Base-by-base conservation (phyloP, 352 stramenopile genomes). In the Phytophthora cryptogea region DNA sequence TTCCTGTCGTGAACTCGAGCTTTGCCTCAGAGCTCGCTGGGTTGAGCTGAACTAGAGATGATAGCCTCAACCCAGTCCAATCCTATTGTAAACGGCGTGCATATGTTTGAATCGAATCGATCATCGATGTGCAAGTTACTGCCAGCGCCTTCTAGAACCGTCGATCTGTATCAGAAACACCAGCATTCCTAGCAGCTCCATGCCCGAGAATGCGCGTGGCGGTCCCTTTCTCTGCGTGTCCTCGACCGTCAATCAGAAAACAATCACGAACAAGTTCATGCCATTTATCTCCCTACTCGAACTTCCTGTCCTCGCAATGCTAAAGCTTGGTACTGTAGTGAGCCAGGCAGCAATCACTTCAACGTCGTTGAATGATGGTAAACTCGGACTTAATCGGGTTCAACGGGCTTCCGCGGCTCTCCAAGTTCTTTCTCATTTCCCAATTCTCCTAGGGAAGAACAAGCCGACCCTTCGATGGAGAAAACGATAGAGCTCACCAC, bases 401-500 rank as follows among this genome's bases (percentile, higher is more conserved):
- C 54, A 65, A 69, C 58, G 46, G 43, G 2, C 2, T 26, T 20
- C 36, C 36, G 39, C 37, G 48, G 40, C 50, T 35, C 41, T 55
- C 26, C 37, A 16, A 10, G 33, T 39, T 60, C 59, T 58, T 76
- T 10, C 1, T 7, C 66, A 79, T 40, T 61, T 79, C 56, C 47
- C 55, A 68, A 70, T 79, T 71, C 56, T 64, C 53, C 35, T 49
- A 33, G 46, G 20, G 20, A 2, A 23, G 20, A 23, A 23, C 1
- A 23, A 23, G 20, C 20, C 20, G 20, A 23, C 2, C 20, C 20
- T 23, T 23, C 20, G n/a, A 79, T 69, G 42, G 54, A 54, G 58
- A 72, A 67, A 39, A 35, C 32, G 20, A 55, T 84, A 33, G 57
- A 72, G 35, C 50, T 83, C 2, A 66, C 47, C 26, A 58, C 54